Conservation (phyloP, 1,139 yeast genomes). For the Scheffersomyces segobiensis region DNA sequence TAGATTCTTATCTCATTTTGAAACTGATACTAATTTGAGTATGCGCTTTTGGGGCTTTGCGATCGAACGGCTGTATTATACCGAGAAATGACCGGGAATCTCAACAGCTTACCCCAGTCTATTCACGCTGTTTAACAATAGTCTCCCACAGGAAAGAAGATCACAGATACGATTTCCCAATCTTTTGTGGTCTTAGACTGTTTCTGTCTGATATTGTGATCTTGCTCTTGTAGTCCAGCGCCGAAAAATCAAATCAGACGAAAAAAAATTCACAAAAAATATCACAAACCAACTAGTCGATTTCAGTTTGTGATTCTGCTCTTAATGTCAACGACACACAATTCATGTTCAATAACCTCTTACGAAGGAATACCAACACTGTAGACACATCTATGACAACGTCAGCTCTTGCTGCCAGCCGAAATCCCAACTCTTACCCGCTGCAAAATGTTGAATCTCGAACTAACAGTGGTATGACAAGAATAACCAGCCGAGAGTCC, state of each 20-base stretch:
- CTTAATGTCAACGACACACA: neutral
- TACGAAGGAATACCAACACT: neutral
- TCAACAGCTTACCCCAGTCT: neutral
- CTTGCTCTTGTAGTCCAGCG: neutral
- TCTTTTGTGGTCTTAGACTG: neutral
- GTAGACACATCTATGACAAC: neutral
- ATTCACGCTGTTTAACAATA: neutral
- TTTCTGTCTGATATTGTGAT: neutral
- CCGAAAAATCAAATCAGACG: neutral
- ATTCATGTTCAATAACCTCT: neutral
- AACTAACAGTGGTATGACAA: neutral
- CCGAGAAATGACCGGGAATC: neutral
- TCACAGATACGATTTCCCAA: neutral
- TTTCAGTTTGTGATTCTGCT: neutral
- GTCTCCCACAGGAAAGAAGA: neutral
- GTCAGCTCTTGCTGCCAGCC: neutral
- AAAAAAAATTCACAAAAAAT: neutral
- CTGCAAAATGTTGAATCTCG: neutral
- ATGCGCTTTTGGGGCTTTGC: neutral
- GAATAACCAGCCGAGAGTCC: neutral
- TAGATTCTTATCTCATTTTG: neutral
- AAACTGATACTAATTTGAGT: neutral
- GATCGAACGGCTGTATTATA: neutral
- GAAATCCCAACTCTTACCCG: neutral
- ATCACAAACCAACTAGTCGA: neutral